phyloP scores from a whole-genome alignment of 2,329 filamentous ascomycete genomes.

The Didymella sp. region DNA sequence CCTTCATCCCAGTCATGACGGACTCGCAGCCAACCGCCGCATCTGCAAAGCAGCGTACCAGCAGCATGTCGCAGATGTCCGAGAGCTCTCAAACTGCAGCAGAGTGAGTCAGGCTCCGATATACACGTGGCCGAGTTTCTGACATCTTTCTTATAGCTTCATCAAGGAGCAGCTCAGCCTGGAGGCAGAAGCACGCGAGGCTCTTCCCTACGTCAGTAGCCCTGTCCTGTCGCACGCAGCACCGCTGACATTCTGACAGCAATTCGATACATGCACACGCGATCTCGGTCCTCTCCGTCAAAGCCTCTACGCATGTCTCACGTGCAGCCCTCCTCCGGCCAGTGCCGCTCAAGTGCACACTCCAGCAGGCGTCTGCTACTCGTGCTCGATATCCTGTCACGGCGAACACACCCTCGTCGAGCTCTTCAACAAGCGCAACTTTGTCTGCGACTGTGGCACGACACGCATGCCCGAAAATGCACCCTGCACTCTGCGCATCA shows the following conservation, averaged over 20 bases:
- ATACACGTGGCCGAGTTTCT: background rate
- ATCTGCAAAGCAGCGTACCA: slow-evolving; percentile 43
- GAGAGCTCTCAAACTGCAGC: slow-evolving; percentile 63
- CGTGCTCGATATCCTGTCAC: slow-evolving; percentile 95
- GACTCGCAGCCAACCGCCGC: slow-evolving; percentile 33
- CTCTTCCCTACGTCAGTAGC: slow-evolving; percentile 80
- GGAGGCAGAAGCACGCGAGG: slow-evolving; percentile 93
- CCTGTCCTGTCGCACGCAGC: slow-evolving; percentile 4
- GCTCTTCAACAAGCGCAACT: slow-evolving; percentile 93
- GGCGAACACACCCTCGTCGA: slow-evolving; percentile 95
- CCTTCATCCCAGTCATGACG: slow-evolving; percentile 28
- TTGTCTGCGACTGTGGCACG: slow-evolving; percentile 95
- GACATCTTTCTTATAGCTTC: slow-evolving; percentile 64
- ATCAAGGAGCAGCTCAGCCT: slow-evolving; percentile 88
- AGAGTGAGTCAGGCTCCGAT: slow-evolving; percentile 44
- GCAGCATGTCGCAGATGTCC: slow-evolving; percentile 55
- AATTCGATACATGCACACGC: slow-evolving; percentile 92
- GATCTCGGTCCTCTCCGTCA: slow-evolving; percentile 88
- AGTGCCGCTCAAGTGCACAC: slow-evolving; percentile 68
- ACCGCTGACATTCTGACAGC: slow-evolving; percentile 59
- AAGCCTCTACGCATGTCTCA: slow-evolving; percentile 88
- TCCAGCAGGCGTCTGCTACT: slow-evolving; percentile 89
- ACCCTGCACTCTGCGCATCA: slow-evolving; percentile 77
- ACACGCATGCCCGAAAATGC: slow-evolving; percentile 73
- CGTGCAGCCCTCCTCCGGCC: slow-evolving; percentile 82